Evolutionary conservation across 768 basidiomycete genomes (phyloP).

Genomic region (Lactifluus echinatus): DNA sequence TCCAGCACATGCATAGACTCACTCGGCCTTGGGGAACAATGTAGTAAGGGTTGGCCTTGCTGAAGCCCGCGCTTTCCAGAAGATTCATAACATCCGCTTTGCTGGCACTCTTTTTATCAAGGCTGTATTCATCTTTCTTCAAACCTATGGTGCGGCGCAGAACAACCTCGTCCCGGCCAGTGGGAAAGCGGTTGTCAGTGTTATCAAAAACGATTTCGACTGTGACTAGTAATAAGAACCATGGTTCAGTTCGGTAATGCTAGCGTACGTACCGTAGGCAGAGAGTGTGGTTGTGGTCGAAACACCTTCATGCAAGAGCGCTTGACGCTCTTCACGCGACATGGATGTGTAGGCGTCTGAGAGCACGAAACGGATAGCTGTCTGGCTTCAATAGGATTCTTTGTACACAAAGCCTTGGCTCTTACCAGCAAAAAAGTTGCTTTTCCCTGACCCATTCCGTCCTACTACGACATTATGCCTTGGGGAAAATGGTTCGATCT

Average conservation of each 20-base stretch:
- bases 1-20: slow-evolving; percentile 26
- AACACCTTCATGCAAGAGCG: slow-evolving; percentile 90
- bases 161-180: slow-evolving; percentile 77
- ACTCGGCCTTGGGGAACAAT: slow-evolving; percentile 98
- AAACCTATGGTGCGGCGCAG: slow-evolving; percentile 90
- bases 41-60: slow-evolving; percentile 97
- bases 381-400: background rate
- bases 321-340: slow-evolving; percentile 85
- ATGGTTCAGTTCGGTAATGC: background rate
- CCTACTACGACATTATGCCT: slow-evolving; percentile 96
- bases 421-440: slow-evolving; percentile 94
- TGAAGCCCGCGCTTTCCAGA: slow-evolving; percentile 94
- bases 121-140: slow-evolving; percentile 97
- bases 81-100: slow-evolving; percentile 98
- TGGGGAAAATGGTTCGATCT: slow-evolving; percentile 91
- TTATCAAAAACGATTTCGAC: slow-evolving; percentile 97
- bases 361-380: slow-evolving; percentile 94
- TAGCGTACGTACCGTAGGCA: slow-evolving; percentile 62
- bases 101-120: slow-evolving; percentile 90
- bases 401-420: background rate
- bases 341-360: slow-evolving; percentile 97
- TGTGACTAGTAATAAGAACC: slow-evolving; percentile 23
- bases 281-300: slow-evolving; percentile 82
- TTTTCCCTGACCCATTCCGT: slow-evolving; percentile 95
- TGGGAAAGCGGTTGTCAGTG: slow-evolving; percentile 88